A percentile compares a stretch with the other conserved stretches of the same genome.
phyloP scores from a whole-genome alignment of 1,284 basidiomycete species.

The Fomitopsis schrenkii region DNA sequence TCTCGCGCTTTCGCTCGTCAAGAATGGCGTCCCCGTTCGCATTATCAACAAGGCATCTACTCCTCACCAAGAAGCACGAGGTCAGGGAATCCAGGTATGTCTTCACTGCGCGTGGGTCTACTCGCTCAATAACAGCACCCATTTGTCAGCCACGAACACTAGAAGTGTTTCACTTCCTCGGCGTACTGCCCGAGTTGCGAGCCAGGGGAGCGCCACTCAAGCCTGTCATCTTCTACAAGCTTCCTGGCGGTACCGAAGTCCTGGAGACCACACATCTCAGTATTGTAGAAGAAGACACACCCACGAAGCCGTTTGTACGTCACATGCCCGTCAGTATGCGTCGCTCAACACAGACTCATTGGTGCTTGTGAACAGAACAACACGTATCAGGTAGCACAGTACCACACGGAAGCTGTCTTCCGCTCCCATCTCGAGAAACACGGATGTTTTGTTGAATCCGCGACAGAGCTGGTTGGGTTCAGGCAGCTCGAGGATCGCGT shows the following conservation, averaged over 20 bases:
- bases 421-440: slow-evolving; percentile 22
- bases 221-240: slow-evolving; percentile 12
- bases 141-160: slow-evolving; percentile 15
- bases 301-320: slow-evolving; percentile 17
- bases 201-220: neutral
- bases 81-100: too few relatives aligned
- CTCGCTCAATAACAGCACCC: too few relatives aligned
- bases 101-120: too few relatives aligned
- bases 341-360: neutral
- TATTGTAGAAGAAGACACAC: slow-evolving; percentile 8
- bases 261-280: slow-evolving; percentile 5
- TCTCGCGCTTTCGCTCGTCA: neutral
- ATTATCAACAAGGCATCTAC: neutral
- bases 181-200: slow-evolving; percentile 11
- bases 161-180: slow-evolving; percentile 20
- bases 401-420: slow-evolving; percentile 22
- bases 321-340: slow-evolving; percentile 1
- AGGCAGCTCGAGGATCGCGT: slow-evolving; percentile 23
- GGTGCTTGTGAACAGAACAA: slow-evolving; percentile 4
- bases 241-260: slow-evolving; percentile 9
- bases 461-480: slow-evolving; percentile 22
- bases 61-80: neutral
- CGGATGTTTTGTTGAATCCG: slow-evolving; percentile 26
- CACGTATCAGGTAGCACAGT: slow-evolving; percentile 22
- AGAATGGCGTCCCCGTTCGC: neutral